Conservation (phyloP, 768 basidiomycete genomes). For the Asterophora lycoperdoides region DNA sequence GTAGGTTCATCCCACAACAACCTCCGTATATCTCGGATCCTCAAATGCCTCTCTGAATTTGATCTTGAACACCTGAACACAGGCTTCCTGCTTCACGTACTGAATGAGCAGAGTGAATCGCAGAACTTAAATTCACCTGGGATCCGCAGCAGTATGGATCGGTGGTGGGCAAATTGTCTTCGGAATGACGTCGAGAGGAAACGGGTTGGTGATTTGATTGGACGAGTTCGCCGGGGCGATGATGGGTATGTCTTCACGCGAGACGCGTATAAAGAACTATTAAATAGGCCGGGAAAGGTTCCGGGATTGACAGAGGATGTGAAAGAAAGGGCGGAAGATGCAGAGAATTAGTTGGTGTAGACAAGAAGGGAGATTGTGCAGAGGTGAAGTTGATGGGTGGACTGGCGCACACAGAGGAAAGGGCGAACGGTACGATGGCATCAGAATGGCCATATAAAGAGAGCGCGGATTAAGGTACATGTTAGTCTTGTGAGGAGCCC, state of each 20-base stretch:
- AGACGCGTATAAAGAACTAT: constrained; percentile 48
- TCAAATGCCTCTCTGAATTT: constrained; percentile 71
- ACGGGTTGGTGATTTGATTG: constrained; percentile 50
- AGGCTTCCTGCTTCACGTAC: constrained; percentile 64
- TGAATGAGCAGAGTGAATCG: constrained; percentile 64
- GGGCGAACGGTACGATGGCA: no score
- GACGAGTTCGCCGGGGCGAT: constrained; percentile 41
- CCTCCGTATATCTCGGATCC: constrained; percentile 70
- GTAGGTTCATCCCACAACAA: constrained; percentile 70
- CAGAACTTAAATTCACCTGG: constrained; percentile 44
- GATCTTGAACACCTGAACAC: constrained; percentile 61
- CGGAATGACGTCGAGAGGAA: constrained; percentile 55
- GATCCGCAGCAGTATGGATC: constrained; percentile 63
- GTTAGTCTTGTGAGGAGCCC: neutral
- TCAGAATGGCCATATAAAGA: neutral
- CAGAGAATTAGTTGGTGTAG: no score
- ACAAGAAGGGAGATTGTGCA: no score
- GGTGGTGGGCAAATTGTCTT: constrained; percentile 76
- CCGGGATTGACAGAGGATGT: constrained; percentile 29
- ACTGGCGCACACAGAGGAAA: no score
- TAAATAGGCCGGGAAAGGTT: constrained; percentile 34
- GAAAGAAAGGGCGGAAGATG: constrained; percentile 12
- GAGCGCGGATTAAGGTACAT: neutral
- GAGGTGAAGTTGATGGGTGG: no score
- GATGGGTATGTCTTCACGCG: constrained; percentile 50